These are phyloP conservation scores for Pterocarpus macrocarpus DNA, from an alignment of 306 rosid species.

Conservation along the genomic window DNA sequence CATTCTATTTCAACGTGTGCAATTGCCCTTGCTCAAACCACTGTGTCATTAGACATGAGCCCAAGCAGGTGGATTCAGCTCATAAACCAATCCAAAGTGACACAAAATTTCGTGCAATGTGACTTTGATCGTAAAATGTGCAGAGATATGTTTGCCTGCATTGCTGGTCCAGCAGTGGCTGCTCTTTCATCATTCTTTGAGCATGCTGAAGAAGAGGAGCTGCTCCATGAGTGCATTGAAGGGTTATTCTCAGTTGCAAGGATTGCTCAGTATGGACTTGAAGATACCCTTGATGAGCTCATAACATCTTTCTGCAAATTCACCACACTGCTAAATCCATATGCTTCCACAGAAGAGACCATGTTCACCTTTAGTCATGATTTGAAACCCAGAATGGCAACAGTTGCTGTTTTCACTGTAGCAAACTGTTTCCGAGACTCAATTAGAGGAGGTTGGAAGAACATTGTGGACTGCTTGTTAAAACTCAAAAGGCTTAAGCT, in stretches of 20 bases:
- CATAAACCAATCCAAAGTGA: slow-evolving; percentile 67
- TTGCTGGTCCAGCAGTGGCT: slow-evolving; percentile 90
- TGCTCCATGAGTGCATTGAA: slow-evolving; percentile 92
- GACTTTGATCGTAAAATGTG: slow-evolving; percentile 70
- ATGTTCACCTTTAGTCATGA: slow-evolving; percentile 83
- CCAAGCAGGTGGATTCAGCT: slow-evolving; percentile 91
- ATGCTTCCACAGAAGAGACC: slow-evolving; percentile 92
- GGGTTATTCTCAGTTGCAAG: slow-evolving; percentile 84
- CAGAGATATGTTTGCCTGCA: slow-evolving; percentile 93
- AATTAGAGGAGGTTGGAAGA: slow-evolving; percentile 92
- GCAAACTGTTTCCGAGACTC: slow-evolving; percentile 78
- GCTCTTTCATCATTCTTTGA: slow-evolving; percentile 87
- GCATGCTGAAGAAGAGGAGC: slow-evolving; percentile 85
- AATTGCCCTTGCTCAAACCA: slow-evolving; percentile 61
- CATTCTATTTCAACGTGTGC: slow-evolving; percentile 74
- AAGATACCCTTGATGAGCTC: slow-evolving; percentile 89
- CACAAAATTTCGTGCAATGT: slow-evolving; percentile 53
- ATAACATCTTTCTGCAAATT: slow-evolving; percentile 82
- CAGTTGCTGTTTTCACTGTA: slow-evolving; percentile 81
- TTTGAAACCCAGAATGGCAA: slow-evolving; percentile 85
- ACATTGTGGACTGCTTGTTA: slow-evolving; percentile 83
- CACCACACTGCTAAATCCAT: slow-evolving; percentile 88
- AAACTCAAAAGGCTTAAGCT: slow-evolving; percentile 88
- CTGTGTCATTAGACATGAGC: slow-evolving; percentile 66
- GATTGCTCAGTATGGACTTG: slow-evolving; percentile 83